These are phyloP conservation scores for Stipa capillata DNA, from an alignment of 176 grass and related monocot species.

Conservation along the genomic window DNA sequence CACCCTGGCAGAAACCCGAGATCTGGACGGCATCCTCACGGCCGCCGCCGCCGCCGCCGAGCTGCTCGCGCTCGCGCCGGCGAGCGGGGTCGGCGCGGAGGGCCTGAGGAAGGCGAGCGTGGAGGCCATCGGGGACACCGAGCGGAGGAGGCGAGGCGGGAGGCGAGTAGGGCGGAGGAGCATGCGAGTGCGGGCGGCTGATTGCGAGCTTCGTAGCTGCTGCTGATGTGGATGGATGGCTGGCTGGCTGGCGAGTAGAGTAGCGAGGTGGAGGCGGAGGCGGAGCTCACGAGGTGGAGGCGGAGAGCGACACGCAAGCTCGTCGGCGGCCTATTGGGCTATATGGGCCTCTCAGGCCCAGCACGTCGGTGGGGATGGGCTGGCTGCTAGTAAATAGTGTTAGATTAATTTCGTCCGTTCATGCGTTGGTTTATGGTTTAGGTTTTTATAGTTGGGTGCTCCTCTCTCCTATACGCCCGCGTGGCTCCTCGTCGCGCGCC, in stretches of 20 bases:
- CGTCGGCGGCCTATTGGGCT: too few species aligned
- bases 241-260: constrained; percentile 15
- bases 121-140: constrained; percentile 43
- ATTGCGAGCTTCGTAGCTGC: constrained; percentile 27
- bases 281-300: constrained; percentile 2
- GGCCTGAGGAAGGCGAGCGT: constrained; percentile 57
- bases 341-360: neutral
- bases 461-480: too few species aligned
- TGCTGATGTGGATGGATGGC: neutral
- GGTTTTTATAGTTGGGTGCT: too few species aligned
- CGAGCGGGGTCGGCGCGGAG: constrained; percentile 45
- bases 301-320: neutral
- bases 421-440: too few species aligned
- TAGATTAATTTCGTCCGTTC: too few species aligned
- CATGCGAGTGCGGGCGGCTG: constrained; percentile 35
- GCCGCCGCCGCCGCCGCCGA: constrained; percentile 1
- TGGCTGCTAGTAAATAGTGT: too few species aligned
- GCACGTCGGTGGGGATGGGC: too few species aligned
- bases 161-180: constrained; percentile 17
- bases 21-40: constrained; percentile 45
- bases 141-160: neutral
- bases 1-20: constrained; percentile 45
- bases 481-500: too few species aligned
- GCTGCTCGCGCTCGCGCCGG: neutral
- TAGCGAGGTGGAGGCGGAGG: constrained; percentile 1